phyloP scores from a whole-genome alignment of 768 basidiomycete species.

The Boletus reticulatus region DNA sequence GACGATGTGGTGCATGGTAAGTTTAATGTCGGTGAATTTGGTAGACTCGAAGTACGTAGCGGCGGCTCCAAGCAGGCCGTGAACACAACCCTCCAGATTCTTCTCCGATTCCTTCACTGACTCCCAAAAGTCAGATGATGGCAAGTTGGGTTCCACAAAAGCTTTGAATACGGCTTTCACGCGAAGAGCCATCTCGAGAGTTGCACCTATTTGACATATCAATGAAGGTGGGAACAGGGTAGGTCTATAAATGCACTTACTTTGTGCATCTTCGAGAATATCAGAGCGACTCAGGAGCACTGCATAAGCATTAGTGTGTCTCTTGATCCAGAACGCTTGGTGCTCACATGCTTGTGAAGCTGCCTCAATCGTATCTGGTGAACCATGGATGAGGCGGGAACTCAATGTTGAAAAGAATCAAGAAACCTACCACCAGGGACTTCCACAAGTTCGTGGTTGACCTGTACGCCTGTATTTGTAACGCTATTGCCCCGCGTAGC shows the following conservation, averaged over 20 bases:
- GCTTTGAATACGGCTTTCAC: neutral
- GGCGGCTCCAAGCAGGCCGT: conserved; percentile 3
- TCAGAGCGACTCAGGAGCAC: neutral
- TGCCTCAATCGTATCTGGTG: neutral
- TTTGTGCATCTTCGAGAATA: conserved; percentile 1
- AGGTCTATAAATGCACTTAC: neutral
- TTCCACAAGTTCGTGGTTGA: too few relatives aligned
- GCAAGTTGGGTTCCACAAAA: neutral
- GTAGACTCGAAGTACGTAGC: neutral
- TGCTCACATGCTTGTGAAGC: neutral
- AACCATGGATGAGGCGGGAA: neutral
- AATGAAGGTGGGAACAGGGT: neutral
- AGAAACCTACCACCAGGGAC: too few relatives aligned
- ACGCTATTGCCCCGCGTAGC: too few relatives aligned
- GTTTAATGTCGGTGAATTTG: conserved; percentile 1
- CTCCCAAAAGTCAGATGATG: conserved; percentile 12
- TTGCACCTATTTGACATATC: neutral
- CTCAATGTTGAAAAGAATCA: too few relatives aligned
- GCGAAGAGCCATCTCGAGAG: neutral
- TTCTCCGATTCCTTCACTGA: neutral
- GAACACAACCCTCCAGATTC: neutral
- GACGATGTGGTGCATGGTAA: conserved; percentile 11
- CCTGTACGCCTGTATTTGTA: too few relatives aligned
- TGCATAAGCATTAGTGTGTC: neutral
- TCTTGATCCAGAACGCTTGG: neutral